Conservation (phyloP, 192 early-diverging fungal genomes). For the Coemansia sp. region DNA sequence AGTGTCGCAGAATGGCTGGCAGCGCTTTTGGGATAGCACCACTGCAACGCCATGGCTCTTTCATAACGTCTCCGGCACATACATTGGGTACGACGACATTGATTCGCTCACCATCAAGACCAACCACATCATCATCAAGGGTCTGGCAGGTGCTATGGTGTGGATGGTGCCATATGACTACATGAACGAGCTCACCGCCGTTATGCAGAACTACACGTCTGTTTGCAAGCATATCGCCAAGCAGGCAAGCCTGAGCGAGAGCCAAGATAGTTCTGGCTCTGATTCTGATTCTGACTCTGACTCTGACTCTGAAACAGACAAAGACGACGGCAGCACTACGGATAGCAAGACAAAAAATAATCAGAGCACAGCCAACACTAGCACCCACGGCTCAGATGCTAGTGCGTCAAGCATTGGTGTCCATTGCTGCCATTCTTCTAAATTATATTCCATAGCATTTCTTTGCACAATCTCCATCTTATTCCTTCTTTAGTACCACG, state of each 20-base stretch:
- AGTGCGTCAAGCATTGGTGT: background rate
- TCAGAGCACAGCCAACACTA: background rate
- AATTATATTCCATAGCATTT: background rate
- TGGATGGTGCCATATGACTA: slow-evolving; percentile 70
- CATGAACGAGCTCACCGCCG: slow-evolving; percentile 55
- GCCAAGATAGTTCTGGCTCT: background rate
- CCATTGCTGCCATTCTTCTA: background rate
- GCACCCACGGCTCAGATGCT: background rate
- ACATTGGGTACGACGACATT: slow-evolving; percentile 73
- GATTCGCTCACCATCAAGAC: slow-evolving; percentile 64
- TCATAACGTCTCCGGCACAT: slow-evolving; percentile 58
- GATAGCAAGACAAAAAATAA: background rate
- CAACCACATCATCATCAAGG: slow-evolving; percentile 46
- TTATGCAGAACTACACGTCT: slow-evolving; percentile 37
- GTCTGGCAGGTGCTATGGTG: slow-evolving; percentile 68
- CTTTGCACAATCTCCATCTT: background rate
- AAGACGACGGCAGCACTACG: background rate
- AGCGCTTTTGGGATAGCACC: slow-evolving; percentile 63
- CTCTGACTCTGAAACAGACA: background rate
- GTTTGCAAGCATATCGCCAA: slow-evolving; percentile 27
- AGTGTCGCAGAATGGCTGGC: slow-evolving; percentile 55
- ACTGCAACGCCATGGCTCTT: slow-evolving; percentile 73
- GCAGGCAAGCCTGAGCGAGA: slow-evolving; percentile 6
- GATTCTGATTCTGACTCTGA: background rate
- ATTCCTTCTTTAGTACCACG: background rate